Evolutionary conservation across 805 yeast species (phyloP), one percentile per base, ranked within the genome.

Genomic region (Starmerella kuoi): DNA sequence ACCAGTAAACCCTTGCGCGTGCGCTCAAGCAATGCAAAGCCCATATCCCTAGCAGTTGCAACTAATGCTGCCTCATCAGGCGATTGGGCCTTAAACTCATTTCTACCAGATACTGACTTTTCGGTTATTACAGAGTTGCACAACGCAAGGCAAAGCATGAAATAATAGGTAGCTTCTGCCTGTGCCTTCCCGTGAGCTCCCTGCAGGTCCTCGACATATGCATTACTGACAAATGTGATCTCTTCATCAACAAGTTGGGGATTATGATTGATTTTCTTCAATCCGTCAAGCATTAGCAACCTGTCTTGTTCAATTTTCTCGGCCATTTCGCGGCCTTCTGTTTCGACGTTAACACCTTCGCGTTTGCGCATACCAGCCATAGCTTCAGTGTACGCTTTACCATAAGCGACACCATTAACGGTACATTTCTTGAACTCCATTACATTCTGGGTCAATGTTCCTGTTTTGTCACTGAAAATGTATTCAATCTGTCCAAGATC

Each of bases 21-120:
- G 41, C 79, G 65, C 26, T 71, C 81, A 32, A 68, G 60, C 56
- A 80, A 76, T 0, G 73, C 76, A 50, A 79, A 69, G 12, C 93
- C 93, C 44, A 80, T 54, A 58, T 82, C 91, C 42, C 85, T 66
- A 1, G 91, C 91, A 21, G 76, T 80, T 2, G 82, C 68, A 12
- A 82, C 93, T 41, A 82, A 67, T 1, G 93, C 91, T 25, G 81
- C 78, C 57, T 83, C 93, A 61, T 82, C 93, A 0, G 93, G 93
- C 4, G 86, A 77, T 57, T 82, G 91, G 1, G 93, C 93, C 56
- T 80, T 79, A 64, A 76, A 79, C 25, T 70, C 73, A 34, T 73
- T 57, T 21, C 64, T 59, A 2, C 60, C 61, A 1, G 56, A 57
- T 24, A 51, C 42, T 18, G 56, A 59, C 20, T 54, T 50, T 47